Evolutionary conservation across 257 asterid genomes (phyloP).

Genomic region (Ocimum tenuiflorum): DNA sequence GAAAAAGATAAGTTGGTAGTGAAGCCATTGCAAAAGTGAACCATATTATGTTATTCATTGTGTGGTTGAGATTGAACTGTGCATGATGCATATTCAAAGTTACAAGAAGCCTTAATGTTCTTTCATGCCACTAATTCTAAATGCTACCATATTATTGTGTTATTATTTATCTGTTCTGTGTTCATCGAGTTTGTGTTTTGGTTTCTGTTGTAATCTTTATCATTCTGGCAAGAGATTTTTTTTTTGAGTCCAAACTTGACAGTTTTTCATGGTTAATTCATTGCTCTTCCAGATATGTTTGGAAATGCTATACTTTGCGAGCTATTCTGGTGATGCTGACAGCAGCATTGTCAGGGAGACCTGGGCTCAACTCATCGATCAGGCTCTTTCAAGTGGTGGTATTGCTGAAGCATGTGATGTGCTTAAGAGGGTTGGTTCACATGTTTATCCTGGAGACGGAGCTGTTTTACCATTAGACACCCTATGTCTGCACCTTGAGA

Average conservation of each 20-base stretch:
- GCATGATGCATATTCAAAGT: no score
- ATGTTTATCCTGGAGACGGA: constrained; percentile 81
- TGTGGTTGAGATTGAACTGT: no score
- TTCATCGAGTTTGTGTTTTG: background rate
- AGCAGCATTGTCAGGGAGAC: constrained; percentile 86
- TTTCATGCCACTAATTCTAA: no score
- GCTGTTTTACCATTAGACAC: constrained; percentile 79
- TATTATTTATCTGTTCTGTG: background rate
- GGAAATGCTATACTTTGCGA: constrained; percentile 93
- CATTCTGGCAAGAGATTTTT: no score
- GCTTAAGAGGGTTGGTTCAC: constrained; percentile 78
- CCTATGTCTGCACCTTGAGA: constrained; percentile 83
- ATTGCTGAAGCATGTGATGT: constrained; percentile 92
- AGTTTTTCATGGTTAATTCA: background rate
- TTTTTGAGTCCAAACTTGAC: constrained; percentile 1
- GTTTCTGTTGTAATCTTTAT: background rate
- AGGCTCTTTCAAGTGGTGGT: constrained; percentile 87
- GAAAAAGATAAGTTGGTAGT: no score
- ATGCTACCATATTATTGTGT: no score
- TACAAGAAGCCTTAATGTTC: background rate
- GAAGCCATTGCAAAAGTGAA: no score
- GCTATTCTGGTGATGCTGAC: constrained; percentile 92
- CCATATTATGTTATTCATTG: no score
- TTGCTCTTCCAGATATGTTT: constrained; percentile 57
- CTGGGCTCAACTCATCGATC: constrained; percentile 92